Evolutionary conservation across 1,284 basidiomycete genomes (phyloP), one percentile per base, ranked within the genome.

Genomic region (Phellinidium pouzarii): DNA sequence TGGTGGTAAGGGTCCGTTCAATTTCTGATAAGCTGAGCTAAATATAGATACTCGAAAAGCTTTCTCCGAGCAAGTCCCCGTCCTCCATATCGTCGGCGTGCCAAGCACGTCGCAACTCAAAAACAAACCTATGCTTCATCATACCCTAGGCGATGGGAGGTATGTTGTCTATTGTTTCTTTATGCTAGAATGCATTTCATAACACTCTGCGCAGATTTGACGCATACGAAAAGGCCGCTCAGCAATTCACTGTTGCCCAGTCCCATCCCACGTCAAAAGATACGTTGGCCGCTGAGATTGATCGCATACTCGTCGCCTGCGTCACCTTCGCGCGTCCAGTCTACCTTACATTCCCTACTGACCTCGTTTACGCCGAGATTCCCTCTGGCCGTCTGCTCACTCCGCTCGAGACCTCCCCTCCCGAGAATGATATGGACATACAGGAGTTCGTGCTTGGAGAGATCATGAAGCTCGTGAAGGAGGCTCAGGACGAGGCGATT

Each of bases 41-140:
- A 42, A 6, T n/a, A 45, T 44, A 42, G 34, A 40, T 17, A 14
- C 9, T 6, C n/a, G 27, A 3, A 47, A 34, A 85, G 86, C 87
- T 3, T 85, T 80, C 67, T 85, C 90, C 23, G 94, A 98, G 69
- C 87, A 91, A 71, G 82, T 98, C 4, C 94, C 94, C 6, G 79
- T 98, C 3, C 75, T 98, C 4, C 94, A 98, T 65, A 80, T 98
- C 45, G 94, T 88, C 46, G 94, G 94, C 54, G 82, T 83, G 1
- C 94, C 94, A 0, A 87, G 80, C 59, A 90, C 86, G 1, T 60
- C 70, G 11, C 82, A 91, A 59, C 84, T 89, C 61, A 83, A 79
- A 67, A 73, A 66, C 40, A 84, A 73, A 64, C 86, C 77, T 42
- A 76, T 88, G 66, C 74, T 93, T 25, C 91, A 93, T 62, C 90